Conservation (phyloP, 1,139 yeast species). For the Nematodospora anomalae region DNA sequence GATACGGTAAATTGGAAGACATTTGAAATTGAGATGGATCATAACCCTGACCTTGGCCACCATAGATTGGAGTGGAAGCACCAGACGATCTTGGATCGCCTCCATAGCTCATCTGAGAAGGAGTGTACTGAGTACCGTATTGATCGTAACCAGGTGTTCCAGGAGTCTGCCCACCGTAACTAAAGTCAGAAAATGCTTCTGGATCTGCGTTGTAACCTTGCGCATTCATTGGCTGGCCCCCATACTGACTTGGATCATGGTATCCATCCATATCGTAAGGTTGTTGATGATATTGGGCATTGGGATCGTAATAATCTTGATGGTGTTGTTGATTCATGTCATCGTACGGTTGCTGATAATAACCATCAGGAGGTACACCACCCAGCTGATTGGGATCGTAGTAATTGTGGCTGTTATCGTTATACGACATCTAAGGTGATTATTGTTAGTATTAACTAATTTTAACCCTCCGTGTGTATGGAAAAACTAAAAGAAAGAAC, state of each 20-base stretch:
- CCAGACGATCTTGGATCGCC: conserved; percentile 82
- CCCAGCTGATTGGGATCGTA: conserved; percentile 48
- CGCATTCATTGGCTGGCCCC: conserved; percentile 34
- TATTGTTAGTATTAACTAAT: conserved; percentile 20
- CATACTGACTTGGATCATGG: conserved; percentile 36
- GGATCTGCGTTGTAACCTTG: conserved; percentile 60
- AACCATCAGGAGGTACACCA: conserved; percentile 40
- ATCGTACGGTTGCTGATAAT: conserved; percentile 49
- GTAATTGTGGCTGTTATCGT: conserved; percentile 53
- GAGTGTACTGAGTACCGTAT: conserved; percentile 77
- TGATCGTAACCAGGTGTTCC: conserved; percentile 71
- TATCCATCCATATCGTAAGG: conserved; percentile 51
- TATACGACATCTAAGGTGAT: conserved; percentile 46
- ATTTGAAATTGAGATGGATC: conserved; percentile 67
- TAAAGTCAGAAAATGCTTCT: conserved; percentile 77
- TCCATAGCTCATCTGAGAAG: conserved; percentile 81
- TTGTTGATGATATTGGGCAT: conserved; percentile 55
- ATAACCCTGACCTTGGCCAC: conserved; percentile 57
- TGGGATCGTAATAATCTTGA: conserved; percentile 46
- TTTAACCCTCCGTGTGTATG: background rate
- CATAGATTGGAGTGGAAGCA: conserved; percentile 94
- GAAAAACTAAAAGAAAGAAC: background rate
- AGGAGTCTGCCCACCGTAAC: conserved; percentile 71
- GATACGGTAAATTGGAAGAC: conserved; percentile 75
- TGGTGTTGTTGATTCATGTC: conserved; percentile 26